Evolutionary conservation across 495 filamentous ascomycete species (phyloP).

Genomic region (Lasiosphaeriaceae sp.): DNA sequence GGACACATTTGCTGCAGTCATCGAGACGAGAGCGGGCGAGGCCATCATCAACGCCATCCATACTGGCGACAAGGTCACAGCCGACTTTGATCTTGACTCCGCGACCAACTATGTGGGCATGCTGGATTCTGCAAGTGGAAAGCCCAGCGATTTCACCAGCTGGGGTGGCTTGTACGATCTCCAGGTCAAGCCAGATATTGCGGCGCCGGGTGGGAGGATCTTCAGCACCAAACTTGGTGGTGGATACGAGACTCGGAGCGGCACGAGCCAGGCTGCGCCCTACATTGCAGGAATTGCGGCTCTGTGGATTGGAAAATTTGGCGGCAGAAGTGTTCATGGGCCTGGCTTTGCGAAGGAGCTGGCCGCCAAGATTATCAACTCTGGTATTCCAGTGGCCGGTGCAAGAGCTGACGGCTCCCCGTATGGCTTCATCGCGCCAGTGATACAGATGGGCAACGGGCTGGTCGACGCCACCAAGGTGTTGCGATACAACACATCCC

Average conservation of each 20-base stretch:
- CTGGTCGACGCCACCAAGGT: constrained; percentile 42
- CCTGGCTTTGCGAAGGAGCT: constrained; percentile 30
- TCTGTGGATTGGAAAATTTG: constrained; percentile 32
- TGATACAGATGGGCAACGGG: constrained; percentile 44
- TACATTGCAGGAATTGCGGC: constrained; percentile 43
- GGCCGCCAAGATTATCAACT: constrained; percentile 32
- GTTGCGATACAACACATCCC: constrained; percentile 33
- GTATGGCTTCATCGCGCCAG: constrained; percentile 26
- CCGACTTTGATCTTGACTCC: too few species aligned
- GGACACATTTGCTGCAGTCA: too few species aligned
- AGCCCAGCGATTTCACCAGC: constrained; percentile 34
- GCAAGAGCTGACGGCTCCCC: too few species aligned
- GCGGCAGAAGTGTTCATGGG: constrained; percentile 31
- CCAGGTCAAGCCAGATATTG: constrained; percentile 37
- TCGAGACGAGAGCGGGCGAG: too few species aligned
- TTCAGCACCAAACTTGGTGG: constrained; percentile 32
- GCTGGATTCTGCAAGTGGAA: constrained; percentile 1
- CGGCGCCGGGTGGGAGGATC: constrained; percentile 42
- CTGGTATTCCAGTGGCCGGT: constrained; percentile 33
- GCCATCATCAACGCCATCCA: too few species aligned
- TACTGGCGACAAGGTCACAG: too few species aligned
- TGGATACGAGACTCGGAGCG: neutral
- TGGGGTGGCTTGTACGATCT: constrained; percentile 41
- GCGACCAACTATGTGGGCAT: too few species aligned
- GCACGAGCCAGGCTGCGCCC: constrained; percentile 33